Evolutionary conservation across 371 early-diverging fungal species (phyloP), one percentile per base, ranked within the genome.

Genomic region (Dinochytrium kinnereticum): DNA sequence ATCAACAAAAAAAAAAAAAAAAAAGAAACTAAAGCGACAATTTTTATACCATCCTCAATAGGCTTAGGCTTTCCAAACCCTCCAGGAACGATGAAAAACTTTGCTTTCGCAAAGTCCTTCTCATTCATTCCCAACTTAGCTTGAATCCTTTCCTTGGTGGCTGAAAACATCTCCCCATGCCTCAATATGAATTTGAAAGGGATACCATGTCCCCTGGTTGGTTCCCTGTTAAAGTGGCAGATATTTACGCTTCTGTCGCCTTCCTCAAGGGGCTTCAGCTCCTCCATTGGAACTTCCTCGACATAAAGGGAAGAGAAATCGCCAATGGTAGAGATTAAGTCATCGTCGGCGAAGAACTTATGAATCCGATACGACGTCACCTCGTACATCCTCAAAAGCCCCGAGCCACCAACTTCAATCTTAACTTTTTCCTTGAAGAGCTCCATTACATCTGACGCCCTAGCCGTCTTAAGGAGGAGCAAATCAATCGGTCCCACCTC

Each of bases 71-170:
- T 73, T 24, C 71, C 64, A 30, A 76, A 70, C 28, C 73, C 70
- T 15, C 69, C 51, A 5, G 72, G 51, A 13, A 86, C 76, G 57
- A 74, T 59, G 24, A 68, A 50, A 36, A 78, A 75, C 74, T 90
- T 93, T 69, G 93, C 87, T 78, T 93, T 95, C 34, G 84, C 85
- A 81, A 93, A 92, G 39, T 97, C 98, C 84, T 94, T 95, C 72
- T 96, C 95, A 71, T 80, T 85, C 82, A 94, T 83, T 0, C 94
- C 94, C 37, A 93, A 85, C 70, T 91, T 81, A 65, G 78, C 80
- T 69, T 88, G 90, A 66, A 98, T 82, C 10, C 96, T 87, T 64
- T 82, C 77, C 86, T 91, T 93, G 26, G 92, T 92, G 7, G 88
- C 88, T 7, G 76, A 70, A 67, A 93, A 89, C 24, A 78, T 70